phyloP scores from a whole-genome alignment of 306 rosid genomes.

The Coriaria nepalensis region DNA sequence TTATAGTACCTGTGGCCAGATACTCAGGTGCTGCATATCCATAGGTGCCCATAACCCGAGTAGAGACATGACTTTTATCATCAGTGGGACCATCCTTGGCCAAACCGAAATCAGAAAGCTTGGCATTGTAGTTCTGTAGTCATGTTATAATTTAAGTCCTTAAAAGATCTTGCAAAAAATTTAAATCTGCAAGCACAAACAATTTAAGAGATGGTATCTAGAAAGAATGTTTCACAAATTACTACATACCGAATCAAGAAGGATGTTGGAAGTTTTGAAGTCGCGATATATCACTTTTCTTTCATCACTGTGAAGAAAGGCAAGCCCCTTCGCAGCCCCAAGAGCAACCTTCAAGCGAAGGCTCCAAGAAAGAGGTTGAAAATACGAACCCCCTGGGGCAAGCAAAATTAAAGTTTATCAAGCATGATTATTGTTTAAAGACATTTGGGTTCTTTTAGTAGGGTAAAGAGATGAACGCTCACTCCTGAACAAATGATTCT shows the following conservation, averaged over 20 bases:
- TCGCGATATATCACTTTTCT: constrained; percentile 38
- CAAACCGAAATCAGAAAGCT: constrained; percentile 42
- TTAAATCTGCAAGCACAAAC: not conserved
- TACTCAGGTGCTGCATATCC: constrained; percentile 51
- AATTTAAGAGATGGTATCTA: too few relatives aligned
- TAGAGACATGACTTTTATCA: constrained; percentile 41
- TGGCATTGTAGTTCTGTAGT: constrained; percentile 34
- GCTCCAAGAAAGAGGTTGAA: constrained; percentile 45
- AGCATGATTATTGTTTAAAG: not conserved
- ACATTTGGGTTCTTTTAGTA: not conserved
- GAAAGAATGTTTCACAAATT: too few relatives aligned
- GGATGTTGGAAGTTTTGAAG: constrained; percentile 35
- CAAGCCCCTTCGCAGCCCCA: constrained; percentile 43
- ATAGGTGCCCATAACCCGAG: constrained; percentile 42
- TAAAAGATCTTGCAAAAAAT: not conserved
- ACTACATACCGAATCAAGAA: constrained; percentile 31
- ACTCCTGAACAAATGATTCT: constrained; percentile 43
- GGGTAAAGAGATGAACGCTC: constrained; percentile 6
- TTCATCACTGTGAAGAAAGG: constrained; percentile 38
- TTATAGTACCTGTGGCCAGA: constrained; percentile 33
- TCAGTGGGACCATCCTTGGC: constrained; percentile 50
- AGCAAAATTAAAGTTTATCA: not conserved
- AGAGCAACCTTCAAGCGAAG: constrained; percentile 41
- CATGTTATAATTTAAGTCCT: not conserved
- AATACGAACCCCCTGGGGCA: constrained; percentile 36